Evolutionary conservation across 108 stramenopile species (phyloP).

Genomic region (Ochromonas danica): DNA sequence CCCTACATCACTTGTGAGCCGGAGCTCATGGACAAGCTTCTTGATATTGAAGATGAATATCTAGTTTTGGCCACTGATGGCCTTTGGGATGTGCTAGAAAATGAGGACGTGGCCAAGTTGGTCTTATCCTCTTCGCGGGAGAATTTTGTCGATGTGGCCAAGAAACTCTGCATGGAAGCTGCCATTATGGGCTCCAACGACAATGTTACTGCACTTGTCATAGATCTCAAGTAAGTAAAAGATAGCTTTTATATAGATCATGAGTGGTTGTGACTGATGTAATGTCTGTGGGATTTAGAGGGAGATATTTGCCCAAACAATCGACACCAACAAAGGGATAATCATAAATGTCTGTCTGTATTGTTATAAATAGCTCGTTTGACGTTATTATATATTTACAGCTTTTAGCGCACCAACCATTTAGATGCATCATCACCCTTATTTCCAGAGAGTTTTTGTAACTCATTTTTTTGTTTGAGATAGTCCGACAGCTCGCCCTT

Average conservation of each 20-base stretch:
- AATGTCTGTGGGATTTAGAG: too few relatives aligned
- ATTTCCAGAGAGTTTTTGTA: neutral
- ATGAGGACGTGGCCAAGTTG: constrained; percentile 39
- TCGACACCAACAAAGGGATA: too few relatives aligned
- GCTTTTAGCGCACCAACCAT: neutral
- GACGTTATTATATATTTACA: neutral
- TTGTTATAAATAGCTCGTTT: neutral
- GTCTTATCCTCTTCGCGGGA: neutral
- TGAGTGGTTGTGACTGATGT: too few relatives aligned
- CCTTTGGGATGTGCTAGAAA: constrained; percentile 47
- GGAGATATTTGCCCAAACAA: too few relatives aligned
- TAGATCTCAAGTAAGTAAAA: constrained; percentile 30
- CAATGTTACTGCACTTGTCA: constrained; percentile 22
- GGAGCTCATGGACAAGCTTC: neutral
- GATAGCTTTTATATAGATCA: too few relatives aligned
- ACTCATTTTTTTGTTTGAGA: neutral
- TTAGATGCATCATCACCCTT: neutral
- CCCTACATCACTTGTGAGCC: constrained; percentile 33
- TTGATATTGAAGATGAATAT: constrained; percentile 28
- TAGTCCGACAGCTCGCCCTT: neutral
- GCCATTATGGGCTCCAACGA: neutral
- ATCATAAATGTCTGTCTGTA: too few relatives aligned
- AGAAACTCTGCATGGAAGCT: neutral
- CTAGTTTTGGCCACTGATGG: constrained; percentile 48
- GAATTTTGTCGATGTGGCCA: constrained; percentile 12